A percentile compares a stretch with the other conserved stretches of the same genome.
Evolutionary conservation across 2,329 filamentous ascomycete species (phyloP).

Genomic region (Sporothrix mexicana): DNA sequence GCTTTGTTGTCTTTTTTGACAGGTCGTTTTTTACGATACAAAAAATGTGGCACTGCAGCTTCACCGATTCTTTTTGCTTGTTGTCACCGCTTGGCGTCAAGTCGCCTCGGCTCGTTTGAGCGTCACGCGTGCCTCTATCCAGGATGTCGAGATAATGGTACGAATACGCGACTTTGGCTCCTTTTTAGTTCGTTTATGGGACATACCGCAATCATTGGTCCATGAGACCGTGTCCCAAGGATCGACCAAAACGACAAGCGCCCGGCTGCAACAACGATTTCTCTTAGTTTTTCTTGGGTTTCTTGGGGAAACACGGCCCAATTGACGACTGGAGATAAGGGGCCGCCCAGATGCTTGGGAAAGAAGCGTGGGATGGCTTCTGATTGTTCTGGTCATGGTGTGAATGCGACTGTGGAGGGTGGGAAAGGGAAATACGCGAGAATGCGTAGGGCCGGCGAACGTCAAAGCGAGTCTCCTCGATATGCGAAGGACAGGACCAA

Average conservation of each 20-base stretch:
- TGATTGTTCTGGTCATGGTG: neutral
- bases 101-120: too few relatives aligned
- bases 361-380: neutral
- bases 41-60: neutral
- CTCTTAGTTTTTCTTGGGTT: too few relatives aligned
- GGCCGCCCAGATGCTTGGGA: neutral
- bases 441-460: neutral
- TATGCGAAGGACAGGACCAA: neutral
- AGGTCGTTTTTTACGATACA: neutral
- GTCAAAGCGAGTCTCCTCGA: neutral
- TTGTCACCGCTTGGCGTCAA: neutral
- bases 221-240: neutral
- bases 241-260: neutral
- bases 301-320: neutral
- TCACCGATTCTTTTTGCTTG: neutral
- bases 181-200: neutral
- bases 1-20: conserved; percentile 20
- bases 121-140: neutral
- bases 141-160: neutral
- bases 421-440: conserved; percentile 9
- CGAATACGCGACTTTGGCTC: neutral
- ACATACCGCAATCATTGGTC: conserved; percentile 3
- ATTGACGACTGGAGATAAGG: conserved; percentile 6
- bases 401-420: neutral
- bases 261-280: neutral